phyloP scores from a whole-genome alignment of 768 basidiomycete genomes.

The Calvatia gigantea region DNA sequence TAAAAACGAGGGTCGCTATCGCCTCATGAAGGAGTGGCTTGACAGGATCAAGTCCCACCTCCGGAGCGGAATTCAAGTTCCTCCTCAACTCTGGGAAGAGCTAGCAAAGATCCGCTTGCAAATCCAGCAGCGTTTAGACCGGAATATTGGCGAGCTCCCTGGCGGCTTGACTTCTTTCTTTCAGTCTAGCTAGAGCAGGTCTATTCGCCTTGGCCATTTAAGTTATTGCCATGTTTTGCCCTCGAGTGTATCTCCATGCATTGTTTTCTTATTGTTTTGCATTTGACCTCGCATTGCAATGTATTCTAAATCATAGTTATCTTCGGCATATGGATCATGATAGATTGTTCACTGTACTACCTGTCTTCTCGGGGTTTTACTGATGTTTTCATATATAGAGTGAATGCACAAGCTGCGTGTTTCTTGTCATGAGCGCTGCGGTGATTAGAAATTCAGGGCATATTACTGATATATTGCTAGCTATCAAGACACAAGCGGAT shows the following conservation, averaged over 20 bases:
- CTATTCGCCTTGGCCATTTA: neutral
- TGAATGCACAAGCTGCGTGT: neutral
- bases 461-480: neutral
- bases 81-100: constrained; percentile 46
- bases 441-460: neutral
- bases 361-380: neutral
- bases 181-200: neutral
- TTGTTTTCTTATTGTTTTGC: neutral
- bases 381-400: neutral
- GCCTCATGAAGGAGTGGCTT: constrained; percentile 48
- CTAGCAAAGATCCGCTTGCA: constrained; percentile 36
- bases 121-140: constrained; percentile 14
- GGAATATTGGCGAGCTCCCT: neutral
- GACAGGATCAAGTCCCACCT: constrained; percentile 44
- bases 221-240: constrained; percentile 5
- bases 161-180: constrained; percentile 3
- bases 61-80: constrained; percentile 37
- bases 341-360: neutral
- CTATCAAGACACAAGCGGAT: neutral
- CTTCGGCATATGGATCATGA: constrained; percentile 1
- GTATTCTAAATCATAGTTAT: constrained; percentile 9
- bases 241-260: neutral
- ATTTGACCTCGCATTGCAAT: constrained; percentile 2
- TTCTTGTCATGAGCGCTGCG: neutral
- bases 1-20: constrained; percentile 35